These are phyloP conservation scores for Talaromyces islandicus DNA, from an alignment of 2,329 filamentous ascomycete species.

Conservation along the genomic window DNA sequence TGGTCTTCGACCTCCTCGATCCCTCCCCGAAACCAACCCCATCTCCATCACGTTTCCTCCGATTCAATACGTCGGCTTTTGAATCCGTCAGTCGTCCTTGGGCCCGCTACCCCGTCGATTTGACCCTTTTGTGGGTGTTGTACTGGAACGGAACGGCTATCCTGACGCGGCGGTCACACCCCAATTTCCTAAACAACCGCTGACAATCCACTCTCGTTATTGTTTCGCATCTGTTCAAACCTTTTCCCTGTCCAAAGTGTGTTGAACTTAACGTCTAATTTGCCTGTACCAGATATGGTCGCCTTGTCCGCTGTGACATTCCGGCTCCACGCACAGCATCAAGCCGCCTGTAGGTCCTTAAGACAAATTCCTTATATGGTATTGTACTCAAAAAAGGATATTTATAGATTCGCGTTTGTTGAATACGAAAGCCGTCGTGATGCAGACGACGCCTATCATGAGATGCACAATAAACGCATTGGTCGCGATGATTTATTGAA, in stretches of 20 bases:
- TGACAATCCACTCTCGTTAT: conserved; percentile 9
- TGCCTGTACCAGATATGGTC: conserved; percentile 72
- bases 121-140: conserved; percentile 1
- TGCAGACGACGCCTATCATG: conserved; percentile 97
- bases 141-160: conserved; percentile 5
- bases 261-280: conserved; percentile 16
- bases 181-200: conserved; percentile 10
- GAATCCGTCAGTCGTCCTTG: conserved; percentile 6
- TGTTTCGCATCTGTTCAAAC: conserved; percentile 2
- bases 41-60: conserved; percentile 22
- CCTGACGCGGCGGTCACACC: conserved; percentile 10
- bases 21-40: conserved; percentile 25
- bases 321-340: conserved; percentile 89
- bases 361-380: conserved; percentile 18
- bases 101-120: conserved; percentile 9
- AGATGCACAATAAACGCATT: conserved; percentile 99
- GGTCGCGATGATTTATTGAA: conserved; percentile 92
- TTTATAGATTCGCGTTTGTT: conserved; percentile 84
- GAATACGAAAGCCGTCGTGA: conserved; percentile 98
- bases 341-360: conserved; percentile 78
- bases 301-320: conserved; percentile 96
- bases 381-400: conserved; percentile 33
- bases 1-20: conserved; percentile 36
- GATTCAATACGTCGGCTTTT: conserved; percentile 9
- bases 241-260: conserved; percentile 7